phyloP scores from a whole-genome alignment of 345 rosid species.

The Clarkia xantiana region DNA sequence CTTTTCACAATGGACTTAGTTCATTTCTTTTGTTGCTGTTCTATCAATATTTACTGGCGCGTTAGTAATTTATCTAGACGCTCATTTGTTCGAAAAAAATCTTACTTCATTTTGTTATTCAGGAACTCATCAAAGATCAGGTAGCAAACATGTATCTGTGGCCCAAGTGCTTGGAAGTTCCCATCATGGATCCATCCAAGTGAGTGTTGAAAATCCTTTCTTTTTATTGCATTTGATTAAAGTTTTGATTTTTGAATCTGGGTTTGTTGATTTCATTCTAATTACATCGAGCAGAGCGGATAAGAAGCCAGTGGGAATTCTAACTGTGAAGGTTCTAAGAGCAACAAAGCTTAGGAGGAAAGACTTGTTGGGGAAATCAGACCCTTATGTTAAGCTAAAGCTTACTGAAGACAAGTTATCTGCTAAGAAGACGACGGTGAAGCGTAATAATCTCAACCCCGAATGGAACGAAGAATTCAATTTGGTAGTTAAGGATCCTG shows the following conservation, averaged over 20 bases:
- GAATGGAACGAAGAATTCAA: slow-evolving; percentile 90
- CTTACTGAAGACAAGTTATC: slow-evolving; percentile 65
- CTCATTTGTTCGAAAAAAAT: background rate
- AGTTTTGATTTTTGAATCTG: background rate
- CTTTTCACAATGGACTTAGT: too few species aligned
- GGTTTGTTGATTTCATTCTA: slow-evolving; percentile 2
- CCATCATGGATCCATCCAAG: slow-evolving; percentile 71
- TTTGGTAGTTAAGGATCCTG: slow-evolving; percentile 66
- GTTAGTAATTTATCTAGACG: too few species aligned
- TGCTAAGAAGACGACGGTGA: slow-evolving; percentile 63
- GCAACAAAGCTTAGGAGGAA: slow-evolving; percentile 72
- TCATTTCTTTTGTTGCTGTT: too few species aligned
- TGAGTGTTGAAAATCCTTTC: slow-evolving; percentile 11
- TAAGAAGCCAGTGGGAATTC: slow-evolving; percentile 78
- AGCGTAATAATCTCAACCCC: slow-evolving; percentile 73
- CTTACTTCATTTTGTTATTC: slow-evolving; percentile 9
- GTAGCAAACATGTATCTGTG: slow-evolving; percentile 90
- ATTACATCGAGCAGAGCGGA: slow-evolving; percentile 29
- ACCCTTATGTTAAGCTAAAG: slow-evolving; percentile 81
- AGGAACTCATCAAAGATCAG: slow-evolving; percentile 91
- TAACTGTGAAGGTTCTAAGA: slow-evolving; percentile 50
- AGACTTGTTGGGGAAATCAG: slow-evolving; percentile 79
- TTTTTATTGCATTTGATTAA: slow-evolving; percentile 2
- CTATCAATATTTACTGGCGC: too few species aligned
- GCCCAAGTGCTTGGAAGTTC: slow-evolving; percentile 81